Conservation (phyloP, 2,329 filamentous ascomycete genomes). For the Coniochaeta pulveracea region DNA sequence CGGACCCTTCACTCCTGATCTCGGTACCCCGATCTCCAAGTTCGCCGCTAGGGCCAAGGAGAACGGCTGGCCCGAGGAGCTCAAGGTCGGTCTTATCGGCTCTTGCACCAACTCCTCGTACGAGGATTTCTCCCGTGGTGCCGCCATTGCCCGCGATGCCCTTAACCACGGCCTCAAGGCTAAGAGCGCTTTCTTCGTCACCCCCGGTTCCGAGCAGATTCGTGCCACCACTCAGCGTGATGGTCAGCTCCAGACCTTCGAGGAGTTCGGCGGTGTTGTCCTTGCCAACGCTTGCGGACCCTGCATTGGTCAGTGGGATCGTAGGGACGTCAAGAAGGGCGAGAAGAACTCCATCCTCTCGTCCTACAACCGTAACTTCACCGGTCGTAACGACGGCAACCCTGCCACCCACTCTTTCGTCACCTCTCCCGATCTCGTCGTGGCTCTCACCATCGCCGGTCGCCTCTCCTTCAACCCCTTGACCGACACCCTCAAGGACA, state of each 20-base stretch:
- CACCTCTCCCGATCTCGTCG: constrained; percentile 32
- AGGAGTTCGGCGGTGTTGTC: constrained; percentile 91
- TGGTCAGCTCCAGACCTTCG: constrained; percentile 85
- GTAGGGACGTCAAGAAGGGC: constrained; percentile 87
- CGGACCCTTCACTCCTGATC: constrained; percentile 95
- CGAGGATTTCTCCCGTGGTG: constrained; percentile 87
- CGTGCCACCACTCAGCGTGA: constrained; percentile 85
- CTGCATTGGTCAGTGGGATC: constrained; percentile 94
- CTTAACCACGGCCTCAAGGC: constrained; percentile 88
- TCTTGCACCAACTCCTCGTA: constrained; percentile 91
- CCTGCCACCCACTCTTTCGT: constrained; percentile 87
- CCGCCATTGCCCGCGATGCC: constrained; percentile 84
- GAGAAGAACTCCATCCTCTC: constrained; percentile 94
- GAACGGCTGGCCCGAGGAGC: constrained; percentile 91
- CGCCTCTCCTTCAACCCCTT: constrained; percentile 78
- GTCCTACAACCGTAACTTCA: constrained; percentile 99
- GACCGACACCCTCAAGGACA: constrained; percentile 83
- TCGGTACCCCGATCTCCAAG: constrained; percentile 95
- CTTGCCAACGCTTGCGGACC: constrained; percentile 91
- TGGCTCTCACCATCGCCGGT: constrained; percentile 27
- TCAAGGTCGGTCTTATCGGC: constrained; percentile 94
- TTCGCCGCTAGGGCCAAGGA: constrained; percentile 89
- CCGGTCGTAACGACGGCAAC: constrained; percentile 73
- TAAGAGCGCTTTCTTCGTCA: constrained; percentile 88
- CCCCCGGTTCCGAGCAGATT: constrained; percentile 94